phyloP scores from a whole-genome alignment of 495 filamentous ascomycete genomes.

The Parachaetomium inaequale region DNA sequence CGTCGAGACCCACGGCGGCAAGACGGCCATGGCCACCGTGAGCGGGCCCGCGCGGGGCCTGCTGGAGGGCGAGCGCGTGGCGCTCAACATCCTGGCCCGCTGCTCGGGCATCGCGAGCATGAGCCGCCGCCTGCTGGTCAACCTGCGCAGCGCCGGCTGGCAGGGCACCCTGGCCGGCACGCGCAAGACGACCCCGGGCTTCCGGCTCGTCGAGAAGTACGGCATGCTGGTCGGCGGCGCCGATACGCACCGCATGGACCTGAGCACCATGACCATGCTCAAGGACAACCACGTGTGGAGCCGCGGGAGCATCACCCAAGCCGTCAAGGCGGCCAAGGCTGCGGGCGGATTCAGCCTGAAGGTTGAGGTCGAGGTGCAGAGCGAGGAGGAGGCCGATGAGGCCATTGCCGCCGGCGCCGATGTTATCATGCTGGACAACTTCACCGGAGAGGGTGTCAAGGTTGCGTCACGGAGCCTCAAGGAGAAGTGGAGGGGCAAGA shows the following conservation, averaged over 20 bases:
- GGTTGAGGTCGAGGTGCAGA: slow-evolving; percentile 93
- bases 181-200: slow-evolving; percentile 93
- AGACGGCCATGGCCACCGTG: slow-evolving; percentile 70
- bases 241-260: slow-evolving; percentile 86
- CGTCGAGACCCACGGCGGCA: slow-evolving; percentile 49
- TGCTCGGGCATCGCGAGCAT: slow-evolving; percentile 90
- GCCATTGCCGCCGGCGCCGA: slow-evolving; percentile 89
- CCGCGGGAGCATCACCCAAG: slow-evolving; percentile 74
- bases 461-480: slow-evolving; percentile 68
- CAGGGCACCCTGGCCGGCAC: slow-evolving; percentile 86
- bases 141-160: slow-evolving; percentile 63
- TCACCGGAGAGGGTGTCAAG: slow-evolving; percentile 69
- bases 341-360: slow-evolving; percentile 87
- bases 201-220: slow-evolving; percentile 95
- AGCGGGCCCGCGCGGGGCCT: slow-evolving; percentile 79
- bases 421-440: slow-evolving; percentile 97
- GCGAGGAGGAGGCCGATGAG: slow-evolving; percentile 80
- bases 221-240: slow-evolving; percentile 91
- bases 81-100: slow-evolving; percentile 83
- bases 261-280: slow-evolving; percentile 94
- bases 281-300: slow-evolving; percentile 99
- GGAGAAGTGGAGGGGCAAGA: slow-evolving; percentile 65
- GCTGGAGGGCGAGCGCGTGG: slow-evolving; percentile 87
- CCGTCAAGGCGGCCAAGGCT: slow-evolving; percentile 77
- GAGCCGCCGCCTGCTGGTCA: slow-evolving; percentile 48